A percentile compares a stretch with the other conserved stretches of the same genome.
phyloP scores from a whole-genome alignment of 345 rosid species.

The Geranium brycei region DNA sequence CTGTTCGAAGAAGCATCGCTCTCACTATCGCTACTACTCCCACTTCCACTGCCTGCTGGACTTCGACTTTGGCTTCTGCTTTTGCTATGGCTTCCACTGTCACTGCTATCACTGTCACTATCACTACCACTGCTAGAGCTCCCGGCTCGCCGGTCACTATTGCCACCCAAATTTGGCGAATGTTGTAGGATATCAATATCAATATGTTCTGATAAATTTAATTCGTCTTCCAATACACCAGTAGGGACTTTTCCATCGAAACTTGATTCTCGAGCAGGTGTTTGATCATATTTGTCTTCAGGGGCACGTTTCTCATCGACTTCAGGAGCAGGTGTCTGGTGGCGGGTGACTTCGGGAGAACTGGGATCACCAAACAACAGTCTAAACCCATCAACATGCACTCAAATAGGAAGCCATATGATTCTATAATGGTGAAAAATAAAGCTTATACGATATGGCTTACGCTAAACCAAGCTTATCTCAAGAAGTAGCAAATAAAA shows the following conservation, averaged over 20 bases:
- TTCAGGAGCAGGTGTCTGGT: constrained; percentile 28
- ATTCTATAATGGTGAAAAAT: not conserved
- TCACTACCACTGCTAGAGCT: constrained; percentile 60
- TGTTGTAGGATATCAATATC: constrained; percentile 41
- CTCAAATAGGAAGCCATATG: not conserved
- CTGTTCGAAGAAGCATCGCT: constrained; percentile 81
- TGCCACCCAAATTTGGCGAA: constrained; percentile 47
- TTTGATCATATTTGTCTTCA: constrained; percentile 30
- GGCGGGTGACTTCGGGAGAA: constrained; percentile 55
- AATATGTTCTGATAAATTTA: constrained; percentile 26
- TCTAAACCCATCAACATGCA: not conserved
- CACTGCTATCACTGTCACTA: constrained; percentile 58
- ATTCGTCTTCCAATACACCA: constrained; percentile 24
- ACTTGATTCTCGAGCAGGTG: constrained; percentile 33
- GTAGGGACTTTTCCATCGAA: constrained; percentile 27
- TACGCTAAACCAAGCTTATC: too few species aligned
- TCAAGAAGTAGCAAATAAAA: too few species aligned
- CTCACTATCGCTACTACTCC: constrained; percentile 87
- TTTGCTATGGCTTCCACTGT: constrained; percentile 46
- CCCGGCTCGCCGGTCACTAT: constrained; percentile 49
- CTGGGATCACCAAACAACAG: constrained; percentile 24
- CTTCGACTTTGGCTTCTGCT: constrained; percentile 35
- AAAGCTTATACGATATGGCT: too few species aligned
- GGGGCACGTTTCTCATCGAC: constrained; percentile 20
- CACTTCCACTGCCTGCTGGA: constrained; percentile 47